Conservation (phyloP, 495 filamentous ascomycete species). For the Penicillium alfredii region DNA sequence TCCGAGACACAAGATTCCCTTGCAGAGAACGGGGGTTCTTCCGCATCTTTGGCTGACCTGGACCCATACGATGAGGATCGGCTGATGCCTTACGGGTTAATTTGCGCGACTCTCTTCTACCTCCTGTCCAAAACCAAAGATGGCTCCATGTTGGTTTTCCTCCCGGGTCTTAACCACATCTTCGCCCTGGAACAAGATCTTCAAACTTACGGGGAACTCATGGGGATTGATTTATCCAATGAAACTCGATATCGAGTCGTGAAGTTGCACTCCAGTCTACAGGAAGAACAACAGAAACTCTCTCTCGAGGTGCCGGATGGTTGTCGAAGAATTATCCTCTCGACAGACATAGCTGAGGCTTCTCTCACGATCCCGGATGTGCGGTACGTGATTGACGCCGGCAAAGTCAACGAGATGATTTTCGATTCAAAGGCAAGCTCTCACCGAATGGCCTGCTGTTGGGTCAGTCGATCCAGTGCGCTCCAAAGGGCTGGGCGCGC, state of each 20-base stretch:
- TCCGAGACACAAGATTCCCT: too few species aligned
- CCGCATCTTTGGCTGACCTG: conserved; percentile 16
- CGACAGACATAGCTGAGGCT: conserved; percentile 58
- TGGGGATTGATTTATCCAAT: conserved; percentile 44
- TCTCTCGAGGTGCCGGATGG: conserved; percentile 40
- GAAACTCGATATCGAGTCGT: conserved; percentile 39
- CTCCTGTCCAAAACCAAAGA: conserved; percentile 42
- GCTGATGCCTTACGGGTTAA: conserved; percentile 42
- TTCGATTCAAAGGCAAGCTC: conserved; percentile 43
- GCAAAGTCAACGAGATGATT: conserved; percentile 47
- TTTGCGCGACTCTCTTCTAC: conserved; percentile 45
- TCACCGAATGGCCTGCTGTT: conserved; percentile 40
- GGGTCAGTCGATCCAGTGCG: conserved; percentile 50
- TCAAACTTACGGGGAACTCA: conserved; percentile 3
- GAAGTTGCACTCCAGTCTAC: conserved; percentile 47
- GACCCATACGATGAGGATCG: conserved; percentile 34
- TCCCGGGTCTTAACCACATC: conserved; percentile 53
- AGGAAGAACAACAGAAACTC: conserved; percentile 41
- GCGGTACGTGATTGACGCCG: conserved; percentile 50
- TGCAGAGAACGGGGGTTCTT: conserved; percentile 7
- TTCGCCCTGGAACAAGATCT: conserved; percentile 31
- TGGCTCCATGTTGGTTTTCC: conserved; percentile 53
- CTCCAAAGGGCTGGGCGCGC: conserved; percentile 55
- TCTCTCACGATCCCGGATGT: conserved; percentile 57
- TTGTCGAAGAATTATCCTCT: conserved; percentile 51